These are phyloP conservation scores for Mortierella hygrophila DNA, from an alignment of 192 early-diverging fungal species.

Conservation along the genomic window DNA sequence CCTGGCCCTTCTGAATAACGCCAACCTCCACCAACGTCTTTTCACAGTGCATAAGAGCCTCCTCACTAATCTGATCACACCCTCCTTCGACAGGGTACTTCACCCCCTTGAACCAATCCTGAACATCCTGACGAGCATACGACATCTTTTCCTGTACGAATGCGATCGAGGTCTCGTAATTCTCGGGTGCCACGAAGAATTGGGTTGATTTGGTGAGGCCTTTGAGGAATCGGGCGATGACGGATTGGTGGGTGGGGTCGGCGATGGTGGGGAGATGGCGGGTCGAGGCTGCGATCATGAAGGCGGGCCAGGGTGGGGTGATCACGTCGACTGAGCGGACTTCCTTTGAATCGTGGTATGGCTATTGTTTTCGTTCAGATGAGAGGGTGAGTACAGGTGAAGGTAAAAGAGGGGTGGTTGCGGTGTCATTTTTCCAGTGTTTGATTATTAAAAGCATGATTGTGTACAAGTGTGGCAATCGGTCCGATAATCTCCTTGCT, in stretches of 20 bases:
- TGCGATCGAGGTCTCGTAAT: constrained; percentile 59
- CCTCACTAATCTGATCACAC: constrained; percentile 49
- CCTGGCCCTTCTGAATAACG: constrained; percentile 55
- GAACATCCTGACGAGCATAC: constrained; percentile 68
- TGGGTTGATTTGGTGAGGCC: constrained; percentile 57
- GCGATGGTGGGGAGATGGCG: constrained; percentile 48
- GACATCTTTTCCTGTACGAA: constrained; percentile 66
- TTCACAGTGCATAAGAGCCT: constrained; percentile 63
- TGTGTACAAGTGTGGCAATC: neutral
- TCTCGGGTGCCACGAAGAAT: constrained; percentile 59
- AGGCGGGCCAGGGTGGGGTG: constrained; percentile 92
- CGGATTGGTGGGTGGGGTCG: constrained; percentile 26
- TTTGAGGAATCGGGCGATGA: constrained; percentile 51
- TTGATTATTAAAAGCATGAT: neutral
- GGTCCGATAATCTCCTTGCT: constrained; percentile 5
- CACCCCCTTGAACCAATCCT: constrained; percentile 75
- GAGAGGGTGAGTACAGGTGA: no score
- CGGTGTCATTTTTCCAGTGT: no score
- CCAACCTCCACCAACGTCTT: constrained; percentile 69
- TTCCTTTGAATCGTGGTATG: constrained; percentile 77
- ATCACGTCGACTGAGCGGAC: constrained; percentile 82
- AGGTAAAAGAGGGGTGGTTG: neutral
- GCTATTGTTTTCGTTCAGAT: constrained; percentile 18
- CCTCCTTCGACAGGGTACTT: constrained; percentile 60
- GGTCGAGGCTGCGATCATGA: constrained; percentile 79